Base-by-base conservation (phyloP, 2,329 filamentous ascomycete species). In the Aureobasidium sp. region DNA sequence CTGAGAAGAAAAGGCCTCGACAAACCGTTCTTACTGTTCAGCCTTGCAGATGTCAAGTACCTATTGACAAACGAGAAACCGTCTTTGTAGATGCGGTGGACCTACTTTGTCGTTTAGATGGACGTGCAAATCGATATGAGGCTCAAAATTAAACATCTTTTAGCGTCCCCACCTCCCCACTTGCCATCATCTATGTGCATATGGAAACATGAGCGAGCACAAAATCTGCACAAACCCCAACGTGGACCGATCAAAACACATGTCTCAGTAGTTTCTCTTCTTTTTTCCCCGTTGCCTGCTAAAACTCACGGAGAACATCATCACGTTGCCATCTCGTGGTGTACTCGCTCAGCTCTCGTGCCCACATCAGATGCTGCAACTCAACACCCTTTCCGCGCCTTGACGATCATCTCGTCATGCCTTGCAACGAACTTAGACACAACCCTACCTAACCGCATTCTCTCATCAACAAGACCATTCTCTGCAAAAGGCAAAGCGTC, bases 101-200 rank as follows among this genome's bases (percentile, higher is more conserved):
- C n/a, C 30, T 14, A 34, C n/a, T 14, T n/a, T 14, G 30, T 10
- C n/a, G 30, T 10, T 14, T 10, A 34, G 14, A 14, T 12, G 30
- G 30, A 34, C 27, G 11, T 6, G 17, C 8, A 24, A 29, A 45
- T 34, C n/a, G 6, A n/a, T 24, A n/a, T 45, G 41, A 22, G 41
- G 41, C 41, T 45, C 6, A 45, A 24, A 45, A 24, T 45, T 45
- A 45, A 45, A 45, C 17, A 45, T 45, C n/a, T n/a, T n/a, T n/a
- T n/a, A n/a, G n/a, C n/a, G n/a, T n/a, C n/a, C n/a, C n/a, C n/a
- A n/a, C n/a, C n/a, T n/a, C n/a, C n/a, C n/a, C n/a, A n/a, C n/a
- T n/a, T n/a, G n/a, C n/a, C n/a, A n/a, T n/a, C n/a, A n/a, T n/a
- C n/a, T n/a, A n/a, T n/a, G n/a, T n/a, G n/a, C n/a, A n/a, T n/a